phyloP scores from a whole-genome alignment of 495 filamentous ascomycete species.

The Xylaria curta region DNA sequence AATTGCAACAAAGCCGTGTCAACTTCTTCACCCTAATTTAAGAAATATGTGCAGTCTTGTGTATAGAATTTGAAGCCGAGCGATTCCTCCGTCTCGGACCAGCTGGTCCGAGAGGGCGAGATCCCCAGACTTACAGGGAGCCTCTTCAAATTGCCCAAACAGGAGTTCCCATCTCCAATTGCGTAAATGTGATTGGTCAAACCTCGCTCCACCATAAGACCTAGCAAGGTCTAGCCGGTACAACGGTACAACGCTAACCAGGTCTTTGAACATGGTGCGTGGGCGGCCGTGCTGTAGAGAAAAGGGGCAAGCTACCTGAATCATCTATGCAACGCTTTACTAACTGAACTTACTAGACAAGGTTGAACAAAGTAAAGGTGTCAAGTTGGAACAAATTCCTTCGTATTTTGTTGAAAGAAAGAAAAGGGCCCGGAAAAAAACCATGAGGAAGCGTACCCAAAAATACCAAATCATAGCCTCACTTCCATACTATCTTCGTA shows the following conservation, averaged over 20 bases:
- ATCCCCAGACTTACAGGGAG: not conserved
- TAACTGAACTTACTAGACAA: not conserved
- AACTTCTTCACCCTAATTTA: too few relatives aligned
- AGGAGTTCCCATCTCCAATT: too few relatives aligned
- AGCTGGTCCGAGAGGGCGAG: not conserved
- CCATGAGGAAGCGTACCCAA: not conserved
- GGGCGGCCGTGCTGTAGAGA: not conserved
- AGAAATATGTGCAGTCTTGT: not conserved
- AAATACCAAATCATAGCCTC: too few relatives aligned
- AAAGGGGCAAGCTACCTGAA: not conserved
- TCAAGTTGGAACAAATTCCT: not conserved
- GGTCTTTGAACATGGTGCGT: too few relatives aligned
- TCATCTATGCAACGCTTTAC: not conserved
- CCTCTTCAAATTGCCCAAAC: not conserved
- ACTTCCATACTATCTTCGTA: too few relatives aligned
- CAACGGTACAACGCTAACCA: too few relatives aligned
- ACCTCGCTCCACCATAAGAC: not conserved
- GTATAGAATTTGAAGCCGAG: too few relatives aligned
- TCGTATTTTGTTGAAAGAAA: not conserved
- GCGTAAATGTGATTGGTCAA: not conserved
- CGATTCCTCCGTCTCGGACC: not conserved
- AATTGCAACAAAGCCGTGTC: not conserved
- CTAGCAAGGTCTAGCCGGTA: too few relatives aligned
- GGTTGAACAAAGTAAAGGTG: not conserved
- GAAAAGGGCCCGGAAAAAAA: too few relatives aligned